Evolutionary conservation across 2,329 filamentous ascomycete species (phyloP), one percentile per base, ranked within the genome.

Genomic region (Talaromyces islandicus): DNA sequence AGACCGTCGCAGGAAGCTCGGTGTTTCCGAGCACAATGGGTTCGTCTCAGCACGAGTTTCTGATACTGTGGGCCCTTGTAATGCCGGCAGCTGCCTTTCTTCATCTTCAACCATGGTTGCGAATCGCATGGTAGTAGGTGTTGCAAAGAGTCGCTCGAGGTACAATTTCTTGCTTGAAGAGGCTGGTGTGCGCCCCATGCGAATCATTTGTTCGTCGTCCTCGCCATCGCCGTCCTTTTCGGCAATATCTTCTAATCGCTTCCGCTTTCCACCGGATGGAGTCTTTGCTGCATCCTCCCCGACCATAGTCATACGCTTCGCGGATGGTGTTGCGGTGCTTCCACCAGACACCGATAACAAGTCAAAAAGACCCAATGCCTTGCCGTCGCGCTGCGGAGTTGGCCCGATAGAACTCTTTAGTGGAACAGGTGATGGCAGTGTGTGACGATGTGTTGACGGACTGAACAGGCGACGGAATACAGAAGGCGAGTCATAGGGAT

Each of bases 381-480:
- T 79, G 10, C 79, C 79, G 66, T 81, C 77, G 41, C 78, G 75
- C 60, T 80, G 77, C 1, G 79, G 79, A 2, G 79, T 81, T 12
- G 79, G 79, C 4, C 78, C 79, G 55, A 81, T 77, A 25, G 71
- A 73, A 9, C 71, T 63, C 51, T 75, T 74, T 2, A 78, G 64
- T 2, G 75, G 73, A 9, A 71, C 68, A 14, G 73, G 70, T 27
- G 67, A 60, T 63, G 52, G 43, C 57, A 62, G 56, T 29, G 57
- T 46, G 9, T 25, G 30, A 17, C 62, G 65, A 52, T 75, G 73
- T 2, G 71, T 66, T 27, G 65, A 69, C 7, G 75, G 70, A 57
- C 71, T 74, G 68, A 75, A 75, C 11, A 77, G 64, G 35, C 68
- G 67, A 19, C 74, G 73, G 7, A 77, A 64, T 1, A 68, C 69